These are phyloP conservation scores for Phytophthora pistaciae DNA, from an alignment of 352 stramenopile genomes.

Conservation along the genomic window DNA sequence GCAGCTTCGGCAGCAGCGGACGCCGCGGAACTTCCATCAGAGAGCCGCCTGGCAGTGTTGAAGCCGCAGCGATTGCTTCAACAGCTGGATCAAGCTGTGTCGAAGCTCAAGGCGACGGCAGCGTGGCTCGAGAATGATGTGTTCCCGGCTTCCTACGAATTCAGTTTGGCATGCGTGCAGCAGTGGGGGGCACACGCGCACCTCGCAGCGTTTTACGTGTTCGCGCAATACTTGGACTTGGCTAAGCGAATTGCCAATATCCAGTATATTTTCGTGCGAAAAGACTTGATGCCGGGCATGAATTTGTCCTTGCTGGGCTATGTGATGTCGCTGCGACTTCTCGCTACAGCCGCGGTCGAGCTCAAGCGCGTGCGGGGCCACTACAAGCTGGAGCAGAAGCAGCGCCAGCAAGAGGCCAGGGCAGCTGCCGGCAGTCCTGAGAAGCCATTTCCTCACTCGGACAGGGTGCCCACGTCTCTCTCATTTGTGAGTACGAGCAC, in stretches of 20 bases:
- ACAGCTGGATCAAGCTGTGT: conserved; percentile 54
- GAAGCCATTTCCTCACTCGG: conserved; percentile 38
- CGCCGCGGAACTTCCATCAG: background rate
- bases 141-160: conserved; percentile 69
- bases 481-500: conserved; percentile 11
- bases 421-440: conserved; percentile 12
- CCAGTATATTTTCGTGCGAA: conserved; percentile 84
- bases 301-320: conserved; percentile 86
- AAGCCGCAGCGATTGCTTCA: conserved; percentile 34
- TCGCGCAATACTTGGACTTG: conserved; percentile 74
- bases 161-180: conserved; percentile 54
- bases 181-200: conserved; percentile 66
- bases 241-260: conserved; percentile 74
- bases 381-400: conserved; percentile 54
- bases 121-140: conserved; percentile 53
- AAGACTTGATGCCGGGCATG: conserved; percentile 58
- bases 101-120: conserved; percentile 47
- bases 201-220: conserved; percentile 81
- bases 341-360: conserved; percentile 58
- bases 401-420: conserved; percentile 47
- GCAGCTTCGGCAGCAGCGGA: conserved; percentile 9
- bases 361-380: conserved; percentile 60
- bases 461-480: conserved; percentile 51
- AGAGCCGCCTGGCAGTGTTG: conserved; percentile 15
- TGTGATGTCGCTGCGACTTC: conserved; percentile 76